Evolutionary conservation across 1,139 yeast genomes (phyloP), one percentile per base, ranked within the genome.

Genomic region (Protomyces inouyei): DNA sequence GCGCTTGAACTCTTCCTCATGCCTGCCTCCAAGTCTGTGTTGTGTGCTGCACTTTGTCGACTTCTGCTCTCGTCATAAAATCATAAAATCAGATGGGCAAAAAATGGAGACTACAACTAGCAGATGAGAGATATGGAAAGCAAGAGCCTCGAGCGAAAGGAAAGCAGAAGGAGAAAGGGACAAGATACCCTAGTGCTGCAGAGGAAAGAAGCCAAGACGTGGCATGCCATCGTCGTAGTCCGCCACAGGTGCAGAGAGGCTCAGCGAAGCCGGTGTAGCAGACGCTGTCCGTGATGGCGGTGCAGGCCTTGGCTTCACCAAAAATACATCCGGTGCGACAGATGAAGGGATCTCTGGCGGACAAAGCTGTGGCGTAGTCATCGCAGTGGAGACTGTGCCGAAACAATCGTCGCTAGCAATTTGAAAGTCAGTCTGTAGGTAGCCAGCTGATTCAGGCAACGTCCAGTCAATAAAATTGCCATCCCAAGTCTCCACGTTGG

Each of bases 181-280:
- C 16, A 37, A 2, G 9, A 37, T 1, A 37, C 16, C 16, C 14
- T n/a, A 37, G 16, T 37, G 43, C 23, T 43, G 48, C 12, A 38
- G 21, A 6, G 63, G 63, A 45, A 59, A 59, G 57, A 52, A 59
- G 9, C 63, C 63, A 12, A 59, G 56, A 37, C 45, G 53, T 0
- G 60, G 60, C 60, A 56, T 45, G 53, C 63, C 52, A 12, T 59
- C 63, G 12, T 59, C 63, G 8, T 52, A n/a, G 12, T 59, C 63
- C 12, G 21, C 23, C 12, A 16, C 6, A 5, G 48, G 25, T 10
- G 48, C 9, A 10, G 18, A 18, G 18, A 38, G 18, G 16, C 18
- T 14, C 16, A 14, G 16, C 32, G 32, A 28, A 37, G 43, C 43
- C 14, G 43, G 43, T 37, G 43, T n/a, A 37, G 43, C 43, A 37